Evolutionary conservation across 306 rosid species (phyloP), one percentile per base, ranked within the genome.

Genomic region (Quercus variabilis): DNA sequence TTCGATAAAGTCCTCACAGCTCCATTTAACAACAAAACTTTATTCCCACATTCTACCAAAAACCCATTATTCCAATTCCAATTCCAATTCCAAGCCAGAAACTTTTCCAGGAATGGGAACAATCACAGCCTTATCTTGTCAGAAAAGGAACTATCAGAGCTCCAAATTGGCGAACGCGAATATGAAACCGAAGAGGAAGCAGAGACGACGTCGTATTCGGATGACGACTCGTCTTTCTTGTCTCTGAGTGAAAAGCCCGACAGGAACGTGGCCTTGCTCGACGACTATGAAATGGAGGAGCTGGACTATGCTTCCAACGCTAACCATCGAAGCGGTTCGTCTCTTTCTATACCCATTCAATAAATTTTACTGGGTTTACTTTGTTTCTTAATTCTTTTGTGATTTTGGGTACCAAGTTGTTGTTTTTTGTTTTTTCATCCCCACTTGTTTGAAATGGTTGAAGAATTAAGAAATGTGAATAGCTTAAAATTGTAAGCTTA

Each of bases 201-300:
- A 0, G 71, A 69, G 30, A 38, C 71, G 46, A 76, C 80, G 73
- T 78, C 85, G 63, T 83, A 80, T 81, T 87, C 82, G 13, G 97
- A 92, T 17, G 95, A 90, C 19, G 97, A 90, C 35, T 74, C 82
- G 2, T 84, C 98, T 5, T 83, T 90, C 52, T 82, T 95, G 89
- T 95, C 99, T 65, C 92, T 93, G 68, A 95, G 86, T 62, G 88
- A 46, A 70, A 95, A 95, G 76, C 99, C 99, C 0, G 93, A 95
- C 81, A 69, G 99, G 65, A 95, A 88, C 78, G 55, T 87, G 80
- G 84, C 88, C 9, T 68, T 93, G 83, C 92, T 89, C 1, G 99
- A 95, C 78, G 94, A 95, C 26, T 89, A 90, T 69, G 98, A 95
- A 76, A 55, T 90, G 13, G 98, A 91, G 73, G 99, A 95, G 86